Evolutionary conservation across 805 yeast species (phyloP), one percentile per base, ranked within the genome.

Genomic region (Nakazawaea wickerhamii): DNA sequence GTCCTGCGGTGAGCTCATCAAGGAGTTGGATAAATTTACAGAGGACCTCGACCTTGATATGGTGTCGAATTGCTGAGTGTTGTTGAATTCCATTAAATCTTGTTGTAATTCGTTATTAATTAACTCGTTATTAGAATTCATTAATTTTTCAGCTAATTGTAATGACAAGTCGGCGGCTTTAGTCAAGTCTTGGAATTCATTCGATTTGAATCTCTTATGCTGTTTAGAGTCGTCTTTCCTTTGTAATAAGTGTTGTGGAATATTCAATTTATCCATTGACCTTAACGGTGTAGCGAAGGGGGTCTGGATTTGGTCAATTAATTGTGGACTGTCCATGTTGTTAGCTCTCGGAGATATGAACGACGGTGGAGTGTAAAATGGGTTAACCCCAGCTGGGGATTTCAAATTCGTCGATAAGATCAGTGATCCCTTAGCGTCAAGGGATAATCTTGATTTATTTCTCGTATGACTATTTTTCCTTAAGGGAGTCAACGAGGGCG

Each of bases 21-120:
- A 22, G 44, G 75, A 73, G 22, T 75, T 67, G n/a, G 79, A 72
- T 40, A 79, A 59, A 52, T 77, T 77, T 26, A 73, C 64, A 7
- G 77, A 67, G 3, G 80, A 75, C 45, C 71, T 70, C 8, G 81
- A 75, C 46, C 70, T 59, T n/a, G 52, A 45, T 15, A 23, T 38
- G 5, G 33, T 21, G 13, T 21, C 22, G 31, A 30, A 28, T 4
- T 21, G 22, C 5, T 13, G 36, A 23, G 26, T 23, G 26, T 18
- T 31, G 20, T 38, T 18, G n/a, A n/a, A n/a, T n/a, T n/a, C n/a
- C n/a, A n/a, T n/a, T n/a, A n/a, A n/a, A n/a, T n/a, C n/a, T n/a
- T n/a, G n/a, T n/a, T n/a, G n/a, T n/a, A n/a, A n/a, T n/a, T n/a
- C 36, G 32, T 37, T 17, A 48, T 35, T 10, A 44, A 45, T 14